A percentile compares a stretch with the other conserved stretches of the same genome.
These are phyloP conservation scores for Spencermartinsiella ligniputridi DNA, from an alignment of 1,139 yeast species.

Conservation along the genomic window DNA sequence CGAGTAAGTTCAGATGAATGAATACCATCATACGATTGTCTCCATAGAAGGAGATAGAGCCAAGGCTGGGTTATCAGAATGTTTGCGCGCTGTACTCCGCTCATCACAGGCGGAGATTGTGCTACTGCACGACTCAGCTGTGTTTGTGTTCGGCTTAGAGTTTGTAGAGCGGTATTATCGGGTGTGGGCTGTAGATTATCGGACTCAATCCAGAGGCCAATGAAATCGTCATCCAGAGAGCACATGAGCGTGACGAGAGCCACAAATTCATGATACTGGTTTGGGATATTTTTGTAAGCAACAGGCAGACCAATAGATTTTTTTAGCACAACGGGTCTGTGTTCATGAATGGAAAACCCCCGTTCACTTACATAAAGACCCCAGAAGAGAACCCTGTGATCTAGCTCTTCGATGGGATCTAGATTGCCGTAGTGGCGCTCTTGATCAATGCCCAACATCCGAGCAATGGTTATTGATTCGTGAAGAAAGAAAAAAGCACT, in stretches of 20 bases:
- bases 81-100: slow-evolving; percentile 14
- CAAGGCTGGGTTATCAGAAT: slow-evolving; percentile 17
- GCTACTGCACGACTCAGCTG: slow-evolving; percentile 9
- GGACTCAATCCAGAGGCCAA: slow-evolving; percentile 11
- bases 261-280: slow-evolving; percentile 10
- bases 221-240: slow-evolving; percentile 15
- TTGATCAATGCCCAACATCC: slow-evolving; percentile 12
- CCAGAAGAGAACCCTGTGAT: slow-evolving; percentile 15
- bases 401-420: slow-evolving; percentile 9
- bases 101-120: slow-evolving; percentile 9
- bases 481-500: slow-evolving; percentile 15
- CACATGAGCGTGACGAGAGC: slow-evolving; percentile 15
- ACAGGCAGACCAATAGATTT: slow-evolving; percentile 11
- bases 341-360: slow-evolving; percentile 17
- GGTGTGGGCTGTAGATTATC: too few relatives aligned
- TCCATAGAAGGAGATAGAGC: slow-evolving; percentile 8
- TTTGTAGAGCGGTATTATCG: slow-evolving; percentile 1
- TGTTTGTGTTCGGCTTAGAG: slow-evolving; percentile 9
- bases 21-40: slow-evolving; percentile 1
- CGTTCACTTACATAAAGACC: slow-evolving; percentile 17
- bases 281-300: not conserved
- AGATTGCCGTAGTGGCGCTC: slow-evolving; percentile 10
- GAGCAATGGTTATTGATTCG: slow-evolving; percentile 14
- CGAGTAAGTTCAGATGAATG: slow-evolving; percentile 1
- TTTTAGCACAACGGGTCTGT: slow-evolving; percentile 12